phyloP scores from a whole-genome alignment of 371 early-diverging fungal species.

The Circinella umbellata region DNA sequence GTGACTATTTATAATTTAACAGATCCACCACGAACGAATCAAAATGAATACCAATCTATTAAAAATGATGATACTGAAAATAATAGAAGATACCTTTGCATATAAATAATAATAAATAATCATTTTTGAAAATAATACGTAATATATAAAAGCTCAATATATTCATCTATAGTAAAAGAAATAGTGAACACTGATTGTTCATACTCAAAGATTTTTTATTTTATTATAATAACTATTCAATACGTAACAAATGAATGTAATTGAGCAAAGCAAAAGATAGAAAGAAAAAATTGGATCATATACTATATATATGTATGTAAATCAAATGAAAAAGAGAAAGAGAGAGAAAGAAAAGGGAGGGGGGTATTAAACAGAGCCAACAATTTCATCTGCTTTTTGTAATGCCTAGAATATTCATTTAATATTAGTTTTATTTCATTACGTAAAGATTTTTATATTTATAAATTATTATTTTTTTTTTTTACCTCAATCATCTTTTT shows the following conservation, averaged over 20 bases:
- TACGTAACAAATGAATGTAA: too few relatives aligned
- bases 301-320: too few relatives aligned
- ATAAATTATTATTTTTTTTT: neutral
- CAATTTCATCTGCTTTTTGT: constrained; percentile 90
- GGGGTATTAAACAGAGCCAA: constrained; percentile 53
- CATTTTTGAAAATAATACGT: neutral
- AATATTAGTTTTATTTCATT: neutral
- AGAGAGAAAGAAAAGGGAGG: neutral
- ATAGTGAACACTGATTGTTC: too few relatives aligned
- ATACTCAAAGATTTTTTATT: too few relatives aligned
- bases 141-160: too few relatives aligned
- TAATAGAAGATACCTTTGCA: constrained; percentile 2
- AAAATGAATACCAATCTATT: constrained; percentile 7
- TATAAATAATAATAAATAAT: neutral
- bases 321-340: neutral
- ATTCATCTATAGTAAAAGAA: too few relatives aligned
- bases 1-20: constrained; percentile 36
- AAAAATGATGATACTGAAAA: neutral
- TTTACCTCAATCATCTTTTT: constrained; percentile 94
- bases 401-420: constrained; percentile 8
- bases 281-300: too few relatives aligned
- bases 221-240: too few relatives aligned
- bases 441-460: neutral
- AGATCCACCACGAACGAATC: constrained; percentile 16
- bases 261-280: too few relatives aligned